Conservation (phyloP, 352 stramenopile genomes). For the Pythium diclinum region DNA sequence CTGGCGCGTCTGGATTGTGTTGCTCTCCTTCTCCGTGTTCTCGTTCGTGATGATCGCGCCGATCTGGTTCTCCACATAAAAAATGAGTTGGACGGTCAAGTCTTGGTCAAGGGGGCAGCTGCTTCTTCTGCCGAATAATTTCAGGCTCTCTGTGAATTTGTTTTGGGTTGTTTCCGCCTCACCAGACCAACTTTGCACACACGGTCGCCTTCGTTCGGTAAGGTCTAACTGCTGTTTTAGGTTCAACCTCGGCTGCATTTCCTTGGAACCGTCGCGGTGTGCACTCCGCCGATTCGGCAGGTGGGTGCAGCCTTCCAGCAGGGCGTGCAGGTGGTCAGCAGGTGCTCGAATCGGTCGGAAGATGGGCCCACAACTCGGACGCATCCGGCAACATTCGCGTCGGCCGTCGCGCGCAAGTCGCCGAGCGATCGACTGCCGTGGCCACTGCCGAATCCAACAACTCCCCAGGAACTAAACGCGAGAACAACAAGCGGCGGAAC, state of each 20-base stretch:
- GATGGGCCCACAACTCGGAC: background rate
- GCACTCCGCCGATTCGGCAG: background rate
- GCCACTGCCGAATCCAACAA: background rate
- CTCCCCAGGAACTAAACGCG: background rate
- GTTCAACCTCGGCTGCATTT: background rate
- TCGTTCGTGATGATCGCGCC: conserved; percentile 1
- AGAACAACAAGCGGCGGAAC: background rate
- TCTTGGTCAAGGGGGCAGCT: background rate
- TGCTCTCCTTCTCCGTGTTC: conserved; percentile 2
- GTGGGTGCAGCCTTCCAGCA: background rate
- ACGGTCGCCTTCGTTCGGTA: background rate
- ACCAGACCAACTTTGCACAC: background rate
- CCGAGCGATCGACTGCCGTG: background rate
- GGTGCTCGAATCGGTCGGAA: background rate
- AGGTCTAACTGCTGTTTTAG: background rate
- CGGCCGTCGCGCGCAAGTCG: background rate
- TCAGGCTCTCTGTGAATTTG: background rate
- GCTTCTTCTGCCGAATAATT: background rate
- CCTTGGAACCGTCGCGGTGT: conserved; percentile 10
- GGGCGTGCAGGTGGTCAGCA: conserved; percentile 1
- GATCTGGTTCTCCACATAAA: background rate
- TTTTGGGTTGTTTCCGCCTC: conserved; percentile 1
- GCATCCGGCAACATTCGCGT: conserved; percentile 1
- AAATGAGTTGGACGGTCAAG: conserved; percentile 2
- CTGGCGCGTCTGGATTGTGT: background rate